Base-by-base conservation (phyloP, 2,329 filamentous ascomycete species). In the Diatrype stigma region DNA sequence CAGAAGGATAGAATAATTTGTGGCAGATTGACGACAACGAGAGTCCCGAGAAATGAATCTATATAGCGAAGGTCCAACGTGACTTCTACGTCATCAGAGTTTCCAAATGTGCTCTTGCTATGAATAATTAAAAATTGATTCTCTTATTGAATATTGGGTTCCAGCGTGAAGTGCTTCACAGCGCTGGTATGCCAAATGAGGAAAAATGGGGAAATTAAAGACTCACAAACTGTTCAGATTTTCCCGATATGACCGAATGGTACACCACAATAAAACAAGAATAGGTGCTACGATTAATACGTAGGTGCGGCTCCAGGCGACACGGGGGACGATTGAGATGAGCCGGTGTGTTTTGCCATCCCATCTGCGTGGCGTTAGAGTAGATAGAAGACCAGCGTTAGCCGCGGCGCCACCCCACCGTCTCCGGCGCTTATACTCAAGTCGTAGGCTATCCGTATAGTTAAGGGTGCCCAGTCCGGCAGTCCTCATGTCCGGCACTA, bases 1-100 rank as follows among this genome's bases (percentile, higher is more conserved):
- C 44, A 52, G 5, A 56, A 46, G n/a, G 57, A 60, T 22, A 61
- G 23, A 22, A 59, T 30, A 10, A 62, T 28, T 14, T 61, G 58
- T 3, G 60, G 58, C 3, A 50, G 6, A 42, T 59, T 60, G 14
- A 50, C 52, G 10, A 53, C 10, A 1, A 58, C 2, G 2, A 57
- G 40, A 2, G 52, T 32, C 3, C 12, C 6, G 0, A 49, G 21
- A 40, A 14, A 52, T 30, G 5, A 37, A 10, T 10, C 34, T 37
- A 14, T 35, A 45, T 6, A 26, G 21, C n/a, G 37, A 47, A 6
- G 6, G 47, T 19, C 37, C n/a, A 19, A 42, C 45, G 17, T 44
- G 45, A n/a, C 30, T 19, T 17, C 34, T 6, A 37, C 12, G 12
- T 16, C 16, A 37, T 42, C 38, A 2, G 38, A 42, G 19, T 14